Conservation (phyloP, 768 basidiomycete genomes). For the Leccinum fibrillosum region DNA sequence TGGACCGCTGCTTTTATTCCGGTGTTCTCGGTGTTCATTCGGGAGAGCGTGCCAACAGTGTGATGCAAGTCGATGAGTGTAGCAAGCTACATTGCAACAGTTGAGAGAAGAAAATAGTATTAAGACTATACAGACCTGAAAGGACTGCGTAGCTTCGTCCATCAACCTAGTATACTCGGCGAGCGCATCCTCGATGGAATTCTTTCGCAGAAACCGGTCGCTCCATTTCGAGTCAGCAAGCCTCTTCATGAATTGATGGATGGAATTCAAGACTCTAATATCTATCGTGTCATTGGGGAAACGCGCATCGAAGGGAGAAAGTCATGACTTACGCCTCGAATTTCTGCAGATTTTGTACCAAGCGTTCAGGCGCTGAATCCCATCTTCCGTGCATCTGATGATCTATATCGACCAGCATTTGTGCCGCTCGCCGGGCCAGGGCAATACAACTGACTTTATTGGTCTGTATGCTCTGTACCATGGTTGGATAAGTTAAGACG, state of each 20-base stretch:
- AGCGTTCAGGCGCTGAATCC: conserved; percentile 38
- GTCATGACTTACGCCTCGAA: conserved; percentile 37
- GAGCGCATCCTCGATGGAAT: conserved; percentile 39
- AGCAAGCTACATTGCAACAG: conserved; percentile 34
- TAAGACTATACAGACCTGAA: conserved; percentile 35
- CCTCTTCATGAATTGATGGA: conserved; percentile 38
- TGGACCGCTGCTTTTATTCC: background rate
- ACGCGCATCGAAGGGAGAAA: background rate
- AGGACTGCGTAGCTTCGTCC: conserved; percentile 45
- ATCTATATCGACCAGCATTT: conserved; percentile 41
- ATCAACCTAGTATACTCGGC: conserved; percentile 31
- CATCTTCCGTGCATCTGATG: conserved; percentile 45
- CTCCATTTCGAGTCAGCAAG: conserved; percentile 41
- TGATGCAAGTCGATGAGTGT: conserved; percentile 48
- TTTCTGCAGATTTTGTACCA: conserved; percentile 38
- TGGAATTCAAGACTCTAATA: conserved; percentile 36
- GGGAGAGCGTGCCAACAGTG: conserved; percentile 28
- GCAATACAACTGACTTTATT: conserved; percentile 41
- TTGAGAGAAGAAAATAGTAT: background rate
- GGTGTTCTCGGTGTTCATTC: background rate
- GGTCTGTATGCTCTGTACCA: conserved; percentile 26
- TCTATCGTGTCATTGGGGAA: background rate
- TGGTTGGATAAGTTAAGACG: background rate
- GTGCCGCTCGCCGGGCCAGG: conserved; percentile 39
- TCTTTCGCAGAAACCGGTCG: conserved; percentile 38